These are phyloP conservation scores for Prunus persica DNA, from an alignment of 306 rosid genomes.

Conservation along the genomic window DNA sequence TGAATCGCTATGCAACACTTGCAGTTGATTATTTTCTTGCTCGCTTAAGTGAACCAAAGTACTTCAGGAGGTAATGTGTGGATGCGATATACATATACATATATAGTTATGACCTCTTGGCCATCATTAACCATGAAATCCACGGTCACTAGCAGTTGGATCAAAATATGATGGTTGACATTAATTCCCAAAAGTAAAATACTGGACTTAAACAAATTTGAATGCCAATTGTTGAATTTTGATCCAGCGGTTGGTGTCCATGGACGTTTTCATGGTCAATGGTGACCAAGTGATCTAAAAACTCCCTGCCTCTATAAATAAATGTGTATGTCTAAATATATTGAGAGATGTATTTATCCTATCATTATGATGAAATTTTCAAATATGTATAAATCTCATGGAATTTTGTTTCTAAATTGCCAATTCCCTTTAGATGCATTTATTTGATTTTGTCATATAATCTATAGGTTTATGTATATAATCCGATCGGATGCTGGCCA, in stretches of 20 bases:
- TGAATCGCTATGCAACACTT: conserved; percentile 81
- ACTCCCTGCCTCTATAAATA: not conserved
- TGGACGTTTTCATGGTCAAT: conserved; percentile 6
- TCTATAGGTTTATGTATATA: conserved; percentile 79
- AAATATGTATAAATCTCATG: not conserved
- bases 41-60: conserved; percentile 84
- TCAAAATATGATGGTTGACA: not conserved
- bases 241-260: not conserved
- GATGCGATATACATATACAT: not conserved
- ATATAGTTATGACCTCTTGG: not conserved
- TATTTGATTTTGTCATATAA: conserved; percentile 10
- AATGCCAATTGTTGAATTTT: not conserved
- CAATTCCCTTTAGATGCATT: not conserved
- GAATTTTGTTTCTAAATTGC: not conserved
- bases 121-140: conserved; percentile 3
- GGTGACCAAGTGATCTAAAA: not conserved
- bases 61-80: conserved; percentile 82
- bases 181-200: not conserved
- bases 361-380: not conserved
- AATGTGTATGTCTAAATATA: not conserved
- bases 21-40: conserved; percentile 96
- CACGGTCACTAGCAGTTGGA: not conserved
- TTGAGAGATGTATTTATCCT: not conserved
- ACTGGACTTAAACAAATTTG: not conserved
- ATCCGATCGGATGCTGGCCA: conserved; percentile 94